Base-by-base conservation (phyloP, 345 rosid species). In the Nasturtium officinale region DNA sequence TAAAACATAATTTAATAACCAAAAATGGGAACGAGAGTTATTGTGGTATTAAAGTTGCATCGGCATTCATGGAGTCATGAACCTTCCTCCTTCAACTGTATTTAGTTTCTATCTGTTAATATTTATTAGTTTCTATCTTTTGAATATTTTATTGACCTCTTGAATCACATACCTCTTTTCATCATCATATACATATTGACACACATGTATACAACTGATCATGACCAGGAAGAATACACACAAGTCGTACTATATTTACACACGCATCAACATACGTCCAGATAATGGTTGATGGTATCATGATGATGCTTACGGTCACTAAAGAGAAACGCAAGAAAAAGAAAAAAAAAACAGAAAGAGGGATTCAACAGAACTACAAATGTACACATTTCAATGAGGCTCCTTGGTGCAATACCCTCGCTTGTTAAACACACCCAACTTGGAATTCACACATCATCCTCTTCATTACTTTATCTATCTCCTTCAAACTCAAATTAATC, bases 31-130 rank as follows among this genome's bases (percentile, higher is more conserved):
- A 56, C 60, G 67, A 57, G 54, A 77, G 80, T 77, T 71, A 77
- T 71, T 71, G 68, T 38, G 48, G 67, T 71, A 71, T 71, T 77
- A 18, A 71, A 65, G 76, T 65, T 71, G 80, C 77, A 65, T 77
- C 67, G 80, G 72, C 80, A 58, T 71, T 77, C 76, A 65, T 71
- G 72, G 71, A 77, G 80, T 71, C 77, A 64, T 71, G 63, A 69
- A 64, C 76, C 80, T 47, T 77, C 72, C 76, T 58, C 76, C 80
- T 77, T 71, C 80, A 77, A 77, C 80, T 65, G 80, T 77, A 71
- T 77, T 77, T 65, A 71, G 80, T 71, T 70, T 71, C 77, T 58
- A 15, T 50, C 80, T 45, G 35, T 54, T 23, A 61, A 40, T 25
- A 23, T 42, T 69, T 26, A 33, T 71, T 65, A 71, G 80, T 71